Conservation (phyloP, 768 basidiomycete genomes). For the Leucocoprinus birnbaumii region DNA sequence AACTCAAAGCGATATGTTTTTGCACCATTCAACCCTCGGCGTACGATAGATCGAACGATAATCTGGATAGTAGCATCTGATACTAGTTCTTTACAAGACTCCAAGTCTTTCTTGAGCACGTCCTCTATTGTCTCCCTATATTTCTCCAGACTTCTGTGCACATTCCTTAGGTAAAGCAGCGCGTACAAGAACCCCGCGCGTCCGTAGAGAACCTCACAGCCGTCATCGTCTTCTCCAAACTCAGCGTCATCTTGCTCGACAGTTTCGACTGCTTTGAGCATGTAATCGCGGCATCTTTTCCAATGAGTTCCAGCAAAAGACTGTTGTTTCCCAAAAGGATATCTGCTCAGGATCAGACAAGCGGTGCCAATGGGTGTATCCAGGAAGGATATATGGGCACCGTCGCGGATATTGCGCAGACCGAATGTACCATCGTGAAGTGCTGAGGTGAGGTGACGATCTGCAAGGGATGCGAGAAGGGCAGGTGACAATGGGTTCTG, state of each 20-base stretch:
- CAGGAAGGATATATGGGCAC: conserved; percentile 29
- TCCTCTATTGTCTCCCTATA: neutral
- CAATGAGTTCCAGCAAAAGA: neutral
- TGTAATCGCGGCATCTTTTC: neutral
- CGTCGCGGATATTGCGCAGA: conserved; percentile 11
- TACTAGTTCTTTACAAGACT: conserved; percentile 23
- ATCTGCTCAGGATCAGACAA: conserved; percentile 30
- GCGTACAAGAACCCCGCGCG: conserved; percentile 57
- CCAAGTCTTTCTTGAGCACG: conserved; percentile 8
- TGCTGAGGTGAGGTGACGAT: conserved; percentile 19
- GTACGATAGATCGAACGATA: conserved; percentile 44
- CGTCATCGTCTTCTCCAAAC: conserved; percentile 33
- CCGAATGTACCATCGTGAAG: conserved; percentile 17
- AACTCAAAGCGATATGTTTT: conserved; percentile 27
- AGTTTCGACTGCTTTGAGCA: conserved; percentile 6
- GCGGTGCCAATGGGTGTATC: conserved; percentile 39
- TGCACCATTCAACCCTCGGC: conserved; percentile 39
- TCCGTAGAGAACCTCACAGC: conserved; percentile 57
- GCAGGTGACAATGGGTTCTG: conserved; percentile 14
- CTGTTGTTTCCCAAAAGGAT: conserved; percentile 3
- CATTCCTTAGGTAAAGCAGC: conserved; percentile 40
- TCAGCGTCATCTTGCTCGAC: conserved; percentile 8
- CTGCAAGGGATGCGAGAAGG: conserved; percentile 16
- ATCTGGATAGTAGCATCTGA: conserved; percentile 30
- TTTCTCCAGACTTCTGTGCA: conserved; percentile 5